phyloP scores from a whole-genome alignment of 2,329 filamentous ascomycete genomes.

The Helicocarpus griseus region DNA sequence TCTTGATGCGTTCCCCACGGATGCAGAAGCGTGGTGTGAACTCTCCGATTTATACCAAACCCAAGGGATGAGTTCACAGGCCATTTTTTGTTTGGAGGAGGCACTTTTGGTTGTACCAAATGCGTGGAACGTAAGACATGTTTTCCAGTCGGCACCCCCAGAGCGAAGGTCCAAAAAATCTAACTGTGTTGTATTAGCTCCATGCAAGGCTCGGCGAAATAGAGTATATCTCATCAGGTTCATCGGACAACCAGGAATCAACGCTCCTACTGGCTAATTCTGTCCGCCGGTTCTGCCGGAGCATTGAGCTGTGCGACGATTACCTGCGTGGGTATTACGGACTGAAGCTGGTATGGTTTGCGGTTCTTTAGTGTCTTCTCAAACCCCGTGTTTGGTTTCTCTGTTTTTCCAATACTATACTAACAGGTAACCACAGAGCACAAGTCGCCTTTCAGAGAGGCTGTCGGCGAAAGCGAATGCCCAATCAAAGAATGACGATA shows the following conservation, averaged over 20 bases:
- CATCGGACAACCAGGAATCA: constrained; percentile 27
- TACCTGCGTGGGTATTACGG: constrained; percentile 92
- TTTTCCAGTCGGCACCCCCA: not conserved
- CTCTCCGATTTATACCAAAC: constrained; percentile 75
- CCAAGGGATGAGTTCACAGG: constrained; percentile 70
- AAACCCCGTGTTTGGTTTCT: too few species aligned
- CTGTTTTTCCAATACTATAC: constrained; percentile 2
- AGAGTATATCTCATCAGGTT: constrained; percentile 54
- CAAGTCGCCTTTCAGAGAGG: constrained; percentile 8
- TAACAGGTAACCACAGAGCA: constrained; percentile 8
- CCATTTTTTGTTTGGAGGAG: constrained; percentile 82
- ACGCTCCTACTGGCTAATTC: constrained; percentile 54
- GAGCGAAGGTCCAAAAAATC: not conserved
- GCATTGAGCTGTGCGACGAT: constrained; percentile 85
- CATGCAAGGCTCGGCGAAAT: constrained; percentile 82
- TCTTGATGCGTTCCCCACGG: constrained; percentile 74
- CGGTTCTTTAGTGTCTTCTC: constrained; percentile 18
- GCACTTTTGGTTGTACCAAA: constrained; percentile 78
- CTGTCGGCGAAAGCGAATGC: constrained; percentile 2
- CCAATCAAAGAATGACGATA: constrained; percentile 7
- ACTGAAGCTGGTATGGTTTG: constrained; percentile 69
- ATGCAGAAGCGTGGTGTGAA: constrained; percentile 90
- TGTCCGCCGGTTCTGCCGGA: constrained; percentile 76
- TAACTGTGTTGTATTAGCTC: constrained; percentile 43
- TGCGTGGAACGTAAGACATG: constrained; percentile 74